phyloP scores from a whole-genome alignment of 257 asterid genomes.

The Solanum lycopersicoides region DNA sequence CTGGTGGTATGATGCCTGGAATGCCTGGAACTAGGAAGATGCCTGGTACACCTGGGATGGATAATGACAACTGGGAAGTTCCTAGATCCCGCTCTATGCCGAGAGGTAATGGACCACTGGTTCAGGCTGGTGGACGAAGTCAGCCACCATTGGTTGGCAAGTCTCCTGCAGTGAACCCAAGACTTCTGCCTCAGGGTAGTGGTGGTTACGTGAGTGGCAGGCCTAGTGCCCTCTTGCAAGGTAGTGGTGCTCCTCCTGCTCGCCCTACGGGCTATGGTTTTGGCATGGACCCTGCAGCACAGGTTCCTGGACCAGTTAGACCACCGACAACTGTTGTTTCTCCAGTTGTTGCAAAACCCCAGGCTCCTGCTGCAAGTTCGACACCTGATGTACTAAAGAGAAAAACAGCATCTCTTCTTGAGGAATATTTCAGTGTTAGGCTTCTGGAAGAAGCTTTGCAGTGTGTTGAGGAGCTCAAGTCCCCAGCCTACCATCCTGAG shows the following conservation, averaged over 20 bases:
- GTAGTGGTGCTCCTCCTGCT: conserved; percentile 26
- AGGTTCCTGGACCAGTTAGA: conserved; percentile 20
- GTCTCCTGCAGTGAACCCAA: conserved; percentile 44
- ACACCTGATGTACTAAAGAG: conserved; percentile 44
- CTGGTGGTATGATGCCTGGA: conserved; percentile 98
- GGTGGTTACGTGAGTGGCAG: conserved; percentile 43
- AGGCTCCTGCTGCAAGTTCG: conserved; percentile 21
- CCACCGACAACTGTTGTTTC: conserved; percentile 16
- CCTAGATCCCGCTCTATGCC: conserved; percentile 70
- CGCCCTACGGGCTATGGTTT: conserved; percentile 25
- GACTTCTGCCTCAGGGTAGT: conserved; percentile 58
- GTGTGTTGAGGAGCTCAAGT: conserved; percentile 71
- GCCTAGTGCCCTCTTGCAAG: conserved; percentile 80
- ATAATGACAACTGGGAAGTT: conserved; percentile 77
- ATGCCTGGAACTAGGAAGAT: conserved; percentile 89
- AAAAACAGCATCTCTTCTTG: conserved; percentile 52
- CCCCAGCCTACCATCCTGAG: conserved; percentile 71
- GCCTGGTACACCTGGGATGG: conserved; percentile 78
- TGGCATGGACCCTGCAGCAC: conserved; percentile 23
- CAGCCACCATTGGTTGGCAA: conserved; percentile 49
- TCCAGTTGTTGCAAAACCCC: conserved; percentile 29
- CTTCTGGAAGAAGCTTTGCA: conserved; percentile 70
- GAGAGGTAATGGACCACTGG: conserved; percentile 48
- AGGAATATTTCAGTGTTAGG: conserved; percentile 63
- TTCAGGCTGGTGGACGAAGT: conserved; percentile 36